phyloP scores from a whole-genome alignment of 2,329 filamentous ascomycete species.

The Pseudocercospora pini-densiflorae region DNA sequence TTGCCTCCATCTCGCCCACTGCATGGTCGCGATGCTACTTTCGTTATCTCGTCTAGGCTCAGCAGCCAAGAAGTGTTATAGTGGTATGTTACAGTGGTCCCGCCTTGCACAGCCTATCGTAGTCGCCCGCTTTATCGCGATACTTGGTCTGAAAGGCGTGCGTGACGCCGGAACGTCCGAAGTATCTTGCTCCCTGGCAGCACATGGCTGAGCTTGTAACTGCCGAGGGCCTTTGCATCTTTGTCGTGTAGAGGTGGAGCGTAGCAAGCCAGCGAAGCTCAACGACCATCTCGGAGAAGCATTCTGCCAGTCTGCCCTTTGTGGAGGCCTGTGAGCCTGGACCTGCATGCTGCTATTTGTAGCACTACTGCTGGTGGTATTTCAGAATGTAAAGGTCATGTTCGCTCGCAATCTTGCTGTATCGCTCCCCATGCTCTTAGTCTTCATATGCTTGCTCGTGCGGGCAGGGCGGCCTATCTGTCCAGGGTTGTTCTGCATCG shows the following conservation, averaged over 20 bases:
- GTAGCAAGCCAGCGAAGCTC: not conserved
- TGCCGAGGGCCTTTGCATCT: not conserved
- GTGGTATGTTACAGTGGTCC: not conserved
- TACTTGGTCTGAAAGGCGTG: not conserved
- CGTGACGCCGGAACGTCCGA: not conserved
- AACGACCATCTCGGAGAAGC: not conserved
- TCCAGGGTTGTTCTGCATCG: not conserved
- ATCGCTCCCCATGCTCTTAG: not conserved
- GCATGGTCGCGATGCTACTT: not conserved
- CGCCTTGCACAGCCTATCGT: slow-evolving; percentile 1
- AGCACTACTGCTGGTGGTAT: not conserved
- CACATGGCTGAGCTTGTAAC: not conserved
- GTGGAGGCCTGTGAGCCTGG: too few relatives aligned
- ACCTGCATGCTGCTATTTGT: not conserved
- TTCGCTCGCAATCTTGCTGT: not conserved
- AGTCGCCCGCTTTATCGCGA: slow-evolving; percentile 1
- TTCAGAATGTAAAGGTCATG: not conserved
- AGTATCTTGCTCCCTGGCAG: not conserved
- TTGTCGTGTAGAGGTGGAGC: not conserved
- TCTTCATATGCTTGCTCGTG: not conserved
- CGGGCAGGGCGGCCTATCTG: not conserved
- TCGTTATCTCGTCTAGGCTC: not conserved
- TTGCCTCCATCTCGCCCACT: not conserved
- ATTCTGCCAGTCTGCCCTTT: not conserved
- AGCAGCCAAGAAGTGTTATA: not conserved